Percentiles rank a stretch among this genome's conserved stretches.
Evolutionary conservation across 2,329 filamentous ascomycete genomes (phyloP).

Genomic region (Lanzia echinophila): DNA sequence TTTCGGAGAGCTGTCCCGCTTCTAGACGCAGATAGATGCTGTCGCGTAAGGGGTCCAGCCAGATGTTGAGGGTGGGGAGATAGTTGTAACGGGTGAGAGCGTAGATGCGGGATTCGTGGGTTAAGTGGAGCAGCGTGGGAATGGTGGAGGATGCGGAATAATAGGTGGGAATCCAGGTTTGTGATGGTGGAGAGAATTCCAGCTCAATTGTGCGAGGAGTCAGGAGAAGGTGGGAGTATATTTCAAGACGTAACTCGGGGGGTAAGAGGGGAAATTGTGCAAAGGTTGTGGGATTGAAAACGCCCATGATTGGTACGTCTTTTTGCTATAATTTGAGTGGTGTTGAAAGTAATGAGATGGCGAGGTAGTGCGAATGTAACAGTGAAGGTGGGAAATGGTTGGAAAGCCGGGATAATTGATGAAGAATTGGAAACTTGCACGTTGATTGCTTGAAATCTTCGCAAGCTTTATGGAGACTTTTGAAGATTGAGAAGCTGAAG

Average conservation of each 20-base stretch:
- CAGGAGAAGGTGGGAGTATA: neutral
- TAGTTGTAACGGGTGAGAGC: neutral
- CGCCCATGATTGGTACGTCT: no score
- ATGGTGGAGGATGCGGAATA: neutral
- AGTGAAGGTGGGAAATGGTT: no score
- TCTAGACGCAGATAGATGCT: neutral
- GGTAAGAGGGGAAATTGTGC: neutral
- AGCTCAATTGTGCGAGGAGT: neutral
- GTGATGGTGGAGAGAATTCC: neutral
- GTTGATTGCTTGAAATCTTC: no score
- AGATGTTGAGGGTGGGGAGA: neutral
- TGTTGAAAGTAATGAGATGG: neutral
- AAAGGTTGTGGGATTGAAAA: neutral
- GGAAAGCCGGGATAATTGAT: no score
- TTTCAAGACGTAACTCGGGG: neutral
- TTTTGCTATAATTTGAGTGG: no score
- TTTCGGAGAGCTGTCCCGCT: neutral
- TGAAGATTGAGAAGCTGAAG: no score
- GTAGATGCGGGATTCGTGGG: neutral
- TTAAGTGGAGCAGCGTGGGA: neutral
- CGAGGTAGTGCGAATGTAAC: no score
- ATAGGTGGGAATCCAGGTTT: neutral
- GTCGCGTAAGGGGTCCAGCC: neutral
- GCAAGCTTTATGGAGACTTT: no score
- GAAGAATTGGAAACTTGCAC: no score